A percentile compares a stretch with the other conserved stretches of the same genome.
Evolutionary conservation across 2,329 filamentous ascomycete genomes (phyloP).

Genomic region (Microcera coccophila): DNA sequence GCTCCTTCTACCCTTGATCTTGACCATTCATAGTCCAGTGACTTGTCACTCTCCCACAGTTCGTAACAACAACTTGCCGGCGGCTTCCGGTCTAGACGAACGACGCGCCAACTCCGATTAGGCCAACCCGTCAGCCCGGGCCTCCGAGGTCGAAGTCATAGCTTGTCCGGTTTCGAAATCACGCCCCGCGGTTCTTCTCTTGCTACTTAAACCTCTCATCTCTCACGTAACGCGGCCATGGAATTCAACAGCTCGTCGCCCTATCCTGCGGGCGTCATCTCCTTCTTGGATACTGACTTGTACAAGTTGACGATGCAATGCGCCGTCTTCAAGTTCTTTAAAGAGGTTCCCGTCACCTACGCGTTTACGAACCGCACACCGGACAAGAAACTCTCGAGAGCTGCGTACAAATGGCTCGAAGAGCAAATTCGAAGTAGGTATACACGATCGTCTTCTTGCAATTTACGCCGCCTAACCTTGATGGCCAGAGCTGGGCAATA

Average conservation of each 20-base stretch:
- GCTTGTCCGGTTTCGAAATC: not conserved
- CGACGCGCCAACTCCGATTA: slow-evolving; percentile 1
- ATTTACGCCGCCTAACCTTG: slow-evolving; percentile 24
- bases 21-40: no score
- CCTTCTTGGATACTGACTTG: slow-evolving; percentile 76
- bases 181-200: not conserved
- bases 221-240: slow-evolving; percentile 40
- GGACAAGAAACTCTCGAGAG: slow-evolving; percentile 82
- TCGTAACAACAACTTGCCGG: no score
- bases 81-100: slow-evolving; percentile 3
- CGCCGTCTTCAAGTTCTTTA: slow-evolving; percentile 88
- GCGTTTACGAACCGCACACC: slow-evolving; percentile 94
- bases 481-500: slow-evolving; percentile 72
- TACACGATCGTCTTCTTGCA: not conserved
- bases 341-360: slow-evolving; percentile 77
- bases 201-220: not conserved
- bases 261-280: slow-evolving; percentile 73
- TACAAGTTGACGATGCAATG: slow-evolving; percentile 99
- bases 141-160: slow-evolving; percentile 8
- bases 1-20: no score
- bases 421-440: slow-evolving; percentile 74
- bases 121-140: slow-evolving; percentile 10
- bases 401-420: slow-evolving; percentile 80
- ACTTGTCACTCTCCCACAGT: no score
- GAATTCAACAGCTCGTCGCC: slow-evolving; percentile 64